Base-by-base conservation (phyloP, 306 rosid species). In the Fragaria nilgerrensis region DNA sequence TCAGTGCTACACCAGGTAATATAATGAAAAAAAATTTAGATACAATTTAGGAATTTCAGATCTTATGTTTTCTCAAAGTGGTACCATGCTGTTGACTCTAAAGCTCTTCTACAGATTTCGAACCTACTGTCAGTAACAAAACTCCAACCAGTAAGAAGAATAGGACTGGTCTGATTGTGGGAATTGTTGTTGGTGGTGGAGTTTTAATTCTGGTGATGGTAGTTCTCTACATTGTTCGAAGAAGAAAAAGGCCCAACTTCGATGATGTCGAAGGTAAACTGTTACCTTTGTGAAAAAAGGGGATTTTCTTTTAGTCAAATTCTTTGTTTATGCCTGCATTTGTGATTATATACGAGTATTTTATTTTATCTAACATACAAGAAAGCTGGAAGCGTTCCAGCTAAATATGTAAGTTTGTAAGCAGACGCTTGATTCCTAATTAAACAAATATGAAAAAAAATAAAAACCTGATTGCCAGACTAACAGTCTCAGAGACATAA, bases 1-100 rank as follows among this genome's bases (percentile, higher is more conserved):
- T 93, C 79, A 90, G 88, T 32, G 92, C 95, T 29, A 83, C 70
- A 49, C 92, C 97, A 83, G 89, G 98, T 93, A 84, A 87, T 63
- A 70, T 76, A 36, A 7, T 5, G n/a, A 27, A 27, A 27, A 17
- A 17, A 7, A n/a, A 8, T 22, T 0, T 32, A 22, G 20, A 48
- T 52, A 23, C 27, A 75, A 34, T 48, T 78, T 19, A 65, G 41
- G 56, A 76, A 76, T 49, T 15, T 78, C 52, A 58, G 25, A 15
- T 73, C 37, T 56, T 45, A 23, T 67, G 9, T 65, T 85, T 27
- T 75, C 34, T 25, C 23, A 56, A 48, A 62, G 9, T 32, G n/a
- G 67, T 23, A 23, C 39, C 53, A 56, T 78, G 55, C 61, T 41
- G 29, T 61, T 69, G 61, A 84, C 75, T 79, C 23, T 45, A 64